phyloP scores from a whole-genome alignment of 768 basidiomycete genomes.

The Rhodosporidiobolus sp. region DNA sequence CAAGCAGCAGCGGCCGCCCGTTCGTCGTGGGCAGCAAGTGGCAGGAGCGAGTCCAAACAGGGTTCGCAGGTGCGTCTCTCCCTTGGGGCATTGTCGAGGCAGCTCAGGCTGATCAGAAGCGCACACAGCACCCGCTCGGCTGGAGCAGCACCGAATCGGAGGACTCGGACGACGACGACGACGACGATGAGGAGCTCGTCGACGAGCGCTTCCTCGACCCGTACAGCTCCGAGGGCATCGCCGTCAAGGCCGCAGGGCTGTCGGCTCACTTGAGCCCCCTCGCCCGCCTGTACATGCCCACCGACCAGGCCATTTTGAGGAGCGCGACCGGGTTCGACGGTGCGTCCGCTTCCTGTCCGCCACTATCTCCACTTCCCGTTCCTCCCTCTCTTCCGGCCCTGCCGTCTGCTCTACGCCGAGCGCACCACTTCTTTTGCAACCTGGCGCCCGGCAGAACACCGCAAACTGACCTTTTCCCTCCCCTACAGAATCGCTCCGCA shows the following conservation, averaged over 20 bases:
- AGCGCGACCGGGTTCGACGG: background rate
- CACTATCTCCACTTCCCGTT: too few species aligned
- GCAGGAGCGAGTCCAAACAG: too few species aligned
- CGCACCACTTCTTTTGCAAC: too few species aligned
- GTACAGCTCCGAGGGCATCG: background rate
- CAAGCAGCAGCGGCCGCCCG: too few species aligned
- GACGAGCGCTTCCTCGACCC: conserved; percentile 24
- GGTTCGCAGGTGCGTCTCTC: too few species aligned
- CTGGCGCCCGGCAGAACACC: too few species aligned
- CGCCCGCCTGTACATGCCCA: background rate
- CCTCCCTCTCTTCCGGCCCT: background rate
- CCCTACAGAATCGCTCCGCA: background rate
- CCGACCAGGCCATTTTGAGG: background rate
- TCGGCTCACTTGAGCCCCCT: background rate
- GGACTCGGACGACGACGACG: conserved; percentile 1
- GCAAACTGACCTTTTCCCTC: background rate
- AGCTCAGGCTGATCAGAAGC: too few species aligned
- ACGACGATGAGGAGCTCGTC: background rate
- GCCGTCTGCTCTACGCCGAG: too few species aligned
- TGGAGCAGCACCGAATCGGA: too few species aligned
- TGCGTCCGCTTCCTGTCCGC: background rate
- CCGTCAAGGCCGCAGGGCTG: background rate
- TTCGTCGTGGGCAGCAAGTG: too few species aligned
- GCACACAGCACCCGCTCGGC: too few species aligned
- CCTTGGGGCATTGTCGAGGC: too few species aligned